Conservation (phyloP, 805 yeast genomes). For the Barnettozyma wickerhamii region DNA sequence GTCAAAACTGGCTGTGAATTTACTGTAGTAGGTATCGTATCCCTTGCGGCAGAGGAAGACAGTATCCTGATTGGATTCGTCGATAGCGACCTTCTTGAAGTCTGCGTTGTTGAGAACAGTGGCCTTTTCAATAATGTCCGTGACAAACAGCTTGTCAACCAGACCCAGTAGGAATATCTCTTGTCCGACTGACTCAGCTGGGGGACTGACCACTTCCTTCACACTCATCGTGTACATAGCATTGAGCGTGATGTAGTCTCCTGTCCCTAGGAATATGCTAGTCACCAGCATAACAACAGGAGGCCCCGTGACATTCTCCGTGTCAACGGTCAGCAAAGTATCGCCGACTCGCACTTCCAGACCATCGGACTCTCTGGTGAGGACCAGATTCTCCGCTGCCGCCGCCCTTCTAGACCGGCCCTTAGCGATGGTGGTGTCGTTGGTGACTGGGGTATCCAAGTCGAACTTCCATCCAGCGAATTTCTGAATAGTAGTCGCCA, state of each 20-base stretch:
- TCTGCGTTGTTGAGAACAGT: conserved; percentile 37
- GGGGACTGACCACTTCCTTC: conserved; percentile 33
- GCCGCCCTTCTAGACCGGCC: conserved; percentile 14
- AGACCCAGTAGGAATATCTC: conserved; percentile 57
- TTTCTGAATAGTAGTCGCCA: conserved; percentile 20
- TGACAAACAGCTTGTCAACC: conserved; percentile 37
- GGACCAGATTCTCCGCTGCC: conserved; percentile 9
- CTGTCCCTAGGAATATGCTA: conserved; percentile 48
- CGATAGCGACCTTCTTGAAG: conserved; percentile 31
- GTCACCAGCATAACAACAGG: conserved; percentile 45
- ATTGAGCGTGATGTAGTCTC: conserved; percentile 42
- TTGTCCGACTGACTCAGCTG: conserved; percentile 28
- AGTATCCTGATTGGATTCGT: conserved; percentile 30
- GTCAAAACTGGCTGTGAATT: conserved; percentile 22
- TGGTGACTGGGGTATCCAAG: conserved; percentile 7
- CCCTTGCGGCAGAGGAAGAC: conserved; percentile 30
- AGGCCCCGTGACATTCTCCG: conserved; percentile 21
- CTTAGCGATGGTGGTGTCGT: too few species aligned
- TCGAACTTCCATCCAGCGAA: conserved; percentile 22
- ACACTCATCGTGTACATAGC: conserved; percentile 45
- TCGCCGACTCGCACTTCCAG: conserved; percentile 51
- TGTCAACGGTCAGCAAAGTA: conserved; percentile 39
- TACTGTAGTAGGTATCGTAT: conserved; percentile 30
- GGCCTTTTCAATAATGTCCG: conserved; percentile 41
- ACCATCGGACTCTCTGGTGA: conserved; percentile 43